Conservation (phyloP, 805 yeast species). For the Ogataea sp. region DNA sequence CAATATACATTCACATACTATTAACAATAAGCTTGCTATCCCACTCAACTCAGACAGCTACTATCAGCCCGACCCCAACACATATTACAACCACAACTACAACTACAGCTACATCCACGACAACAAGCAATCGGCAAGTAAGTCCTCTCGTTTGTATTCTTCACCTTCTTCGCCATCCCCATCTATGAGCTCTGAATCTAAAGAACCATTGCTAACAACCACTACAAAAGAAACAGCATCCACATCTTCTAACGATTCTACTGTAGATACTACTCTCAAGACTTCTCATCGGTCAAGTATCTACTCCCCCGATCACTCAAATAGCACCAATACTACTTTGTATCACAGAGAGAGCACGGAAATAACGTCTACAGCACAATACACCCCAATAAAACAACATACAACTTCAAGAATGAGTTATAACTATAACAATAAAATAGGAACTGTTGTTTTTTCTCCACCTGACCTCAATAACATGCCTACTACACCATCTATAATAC, state of each 20-base stretch:
- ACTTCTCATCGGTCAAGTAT: not conserved
- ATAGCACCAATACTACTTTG: not conserved
- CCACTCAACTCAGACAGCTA: not conserved
- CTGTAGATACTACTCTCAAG: not conserved
- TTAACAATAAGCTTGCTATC: not conserved
- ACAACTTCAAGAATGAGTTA: not conserved
- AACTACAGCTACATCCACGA: constrained; percentile 8
- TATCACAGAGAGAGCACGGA: not conserved
- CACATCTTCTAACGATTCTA: not conserved
- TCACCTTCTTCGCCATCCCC: not conserved
- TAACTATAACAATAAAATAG: not conserved
- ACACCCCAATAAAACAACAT: not conserved
- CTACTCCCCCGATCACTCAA: not conserved
- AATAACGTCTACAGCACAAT: not conserved
- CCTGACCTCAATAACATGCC: not conserved
- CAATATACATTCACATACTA: not conserved
- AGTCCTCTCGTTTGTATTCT: not conserved
- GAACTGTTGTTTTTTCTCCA: not conserved
- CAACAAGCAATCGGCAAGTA: not conserved
- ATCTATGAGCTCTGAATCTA: not conserved
- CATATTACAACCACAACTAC: constrained; percentile 11
- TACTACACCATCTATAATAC: not conserved
- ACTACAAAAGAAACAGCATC: not conserved
- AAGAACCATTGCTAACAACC: not conserved
- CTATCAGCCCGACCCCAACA: not conserved